Percentiles rank a stretch among this genome's conserved stretches.
phyloP scores from a whole-genome alignment of 1,284 basidiomycete species.

The Fomes fomentarius region DNA sequence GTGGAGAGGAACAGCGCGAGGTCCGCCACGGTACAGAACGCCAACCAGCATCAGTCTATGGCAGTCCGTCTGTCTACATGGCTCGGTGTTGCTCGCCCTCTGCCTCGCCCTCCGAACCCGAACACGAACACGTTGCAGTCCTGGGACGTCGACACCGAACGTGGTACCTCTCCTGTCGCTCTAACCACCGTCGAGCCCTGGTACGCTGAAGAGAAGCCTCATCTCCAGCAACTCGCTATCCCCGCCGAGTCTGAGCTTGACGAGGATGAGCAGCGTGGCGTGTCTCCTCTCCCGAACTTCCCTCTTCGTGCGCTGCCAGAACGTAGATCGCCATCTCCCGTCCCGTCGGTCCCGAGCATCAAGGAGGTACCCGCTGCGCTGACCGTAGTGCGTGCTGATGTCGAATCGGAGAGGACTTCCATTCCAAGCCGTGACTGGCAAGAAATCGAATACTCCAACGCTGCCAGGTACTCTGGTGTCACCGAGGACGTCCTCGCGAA shows the following conservation, averaged over 20 bases:
- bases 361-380: not conserved
- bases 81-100: slow-evolving; percentile 14
- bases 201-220: slow-evolving; percentile 4
- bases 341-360: slow-evolving; percentile 1
- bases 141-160: slow-evolving; percentile 22
- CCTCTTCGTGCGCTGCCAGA: not conserved
- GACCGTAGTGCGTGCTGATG: not conserved
- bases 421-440: slow-evolving; percentile 15
- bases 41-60: slow-evolving; percentile 20
- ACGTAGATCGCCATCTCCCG: not conserved
- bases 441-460: slow-evolving; percentile 24
- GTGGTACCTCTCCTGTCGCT: slow-evolving; percentile 12
- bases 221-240: slow-evolving; percentile 4
- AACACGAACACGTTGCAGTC: slow-evolving; percentile 13
- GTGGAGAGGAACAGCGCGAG: slow-evolving; percentile 17
- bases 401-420: slow-evolving; percentile 4
- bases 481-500: slow-evolving; percentile 15
- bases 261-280: slow-evolving; percentile 22
- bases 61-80: slow-evolving; percentile 21
- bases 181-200: slow-evolving; percentile 3
- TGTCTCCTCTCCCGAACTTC: slow-evolving; percentile 13
- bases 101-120: slow-evolving; percentile 5
- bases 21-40: slow-evolving; percentile 14
- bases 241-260: slow-evolving; percentile 8
- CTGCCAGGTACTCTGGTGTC: slow-evolving; percentile 17